These are phyloP conservation scores for Cryptococcus sp. DNA, from an alignment of 1,284 basidiomycete genomes.

Conservation along the genomic window DNA sequence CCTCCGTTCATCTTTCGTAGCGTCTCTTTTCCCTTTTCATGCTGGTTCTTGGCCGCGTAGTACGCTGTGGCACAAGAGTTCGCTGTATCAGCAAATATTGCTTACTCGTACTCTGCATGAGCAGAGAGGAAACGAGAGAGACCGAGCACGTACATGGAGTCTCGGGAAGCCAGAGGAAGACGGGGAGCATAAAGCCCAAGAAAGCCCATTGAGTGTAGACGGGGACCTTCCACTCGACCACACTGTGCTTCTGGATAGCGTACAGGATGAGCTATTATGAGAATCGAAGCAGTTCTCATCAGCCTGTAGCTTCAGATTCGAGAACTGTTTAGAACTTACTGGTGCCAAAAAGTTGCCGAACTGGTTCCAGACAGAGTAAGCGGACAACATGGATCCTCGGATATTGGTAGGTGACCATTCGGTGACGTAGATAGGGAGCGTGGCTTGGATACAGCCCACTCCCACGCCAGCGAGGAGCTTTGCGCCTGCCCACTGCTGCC, in stretches of 20 bases:
- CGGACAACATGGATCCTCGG: constrained; percentile 21
- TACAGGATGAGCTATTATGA: not conserved
- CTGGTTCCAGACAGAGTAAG: constrained; percentile 19
- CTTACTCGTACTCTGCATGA: too few species aligned
- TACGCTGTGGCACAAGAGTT: too few species aligned
- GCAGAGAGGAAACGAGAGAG: too few species aligned
- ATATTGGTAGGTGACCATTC: constrained; percentile 19
- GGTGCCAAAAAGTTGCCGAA: constrained; percentile 22
- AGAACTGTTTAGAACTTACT: constrained; percentile 6
- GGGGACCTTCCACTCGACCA: constrained; percentile 2
- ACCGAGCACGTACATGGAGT: constrained; percentile 15
- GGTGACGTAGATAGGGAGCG: constrained; percentile 24
- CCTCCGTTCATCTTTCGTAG: constrained; percentile 20
- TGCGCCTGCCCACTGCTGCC: constrained; percentile 23
- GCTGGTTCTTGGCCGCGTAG: constrained; percentile 19
- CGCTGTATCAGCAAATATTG: not conserved
- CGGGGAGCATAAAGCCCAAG: constrained; percentile 27
- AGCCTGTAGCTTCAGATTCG: not conserved
- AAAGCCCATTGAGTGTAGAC: constrained; percentile 21
- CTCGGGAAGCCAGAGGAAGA: constrained; percentile 33
- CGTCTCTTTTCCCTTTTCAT: constrained; percentile 19
- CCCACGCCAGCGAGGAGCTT: constrained; percentile 27
- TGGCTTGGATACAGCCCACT: constrained; percentile 25
- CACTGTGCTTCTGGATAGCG: constrained; percentile 4
- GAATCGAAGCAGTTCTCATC: too few species aligned